Percentiles rank a stretch among this genome's conserved stretches.
Conservation (phyloP, 2,329 filamentous ascomycete genomes). For the Ophiocordyceps polyrhachis-furcata region DNA sequence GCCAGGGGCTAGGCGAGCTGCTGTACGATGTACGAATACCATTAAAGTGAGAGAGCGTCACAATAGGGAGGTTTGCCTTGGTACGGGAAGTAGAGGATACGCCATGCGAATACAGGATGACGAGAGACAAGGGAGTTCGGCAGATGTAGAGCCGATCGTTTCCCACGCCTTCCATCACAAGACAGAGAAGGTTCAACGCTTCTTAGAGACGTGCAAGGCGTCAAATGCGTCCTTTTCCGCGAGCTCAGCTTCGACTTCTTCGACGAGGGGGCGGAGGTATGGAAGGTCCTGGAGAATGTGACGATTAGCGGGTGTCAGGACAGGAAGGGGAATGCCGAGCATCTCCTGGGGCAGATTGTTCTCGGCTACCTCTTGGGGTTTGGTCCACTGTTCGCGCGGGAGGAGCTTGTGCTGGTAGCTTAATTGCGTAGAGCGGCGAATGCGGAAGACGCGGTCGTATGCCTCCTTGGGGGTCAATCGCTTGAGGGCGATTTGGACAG, state of each 20-base stretch:
- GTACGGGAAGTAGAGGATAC: neutral
- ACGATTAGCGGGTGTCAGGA: neutral
- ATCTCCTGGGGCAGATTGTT: too few relatives aligned
- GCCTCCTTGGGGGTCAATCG: conserved; percentile 76
- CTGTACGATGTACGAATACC: neutral
- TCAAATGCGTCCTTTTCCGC: conserved; percentile 35
- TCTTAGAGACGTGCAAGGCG: conserved; percentile 30
- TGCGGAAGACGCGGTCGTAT: conserved; percentile 94
- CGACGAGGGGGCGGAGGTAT: conserved; percentile 35
- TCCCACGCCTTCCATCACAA: neutral
- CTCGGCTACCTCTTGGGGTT: conserved; percentile 27
- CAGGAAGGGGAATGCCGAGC: neutral
- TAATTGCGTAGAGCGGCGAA: conserved; percentile 82
- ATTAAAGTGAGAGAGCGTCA: neutral
- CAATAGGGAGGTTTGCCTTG: neutral
- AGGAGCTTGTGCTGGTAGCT: conserved; percentile 45
- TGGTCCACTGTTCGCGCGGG: conserved; percentile 42
- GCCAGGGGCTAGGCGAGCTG: neutral
- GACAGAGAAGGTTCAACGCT: conserved; percentile 18
- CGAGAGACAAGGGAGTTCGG: neutral
- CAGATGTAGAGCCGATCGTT: neutral
- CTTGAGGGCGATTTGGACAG: conserved; percentile 73
- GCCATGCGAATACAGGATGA: neutral
- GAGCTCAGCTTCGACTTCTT: conserved; percentile 28
- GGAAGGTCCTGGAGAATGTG: conserved; percentile 24